Evolutionary conservation across 1,284 basidiomycete species (phyloP), one percentile per base, ranked within the genome.

Genomic region (Papiliotrema terrestris): DNA sequence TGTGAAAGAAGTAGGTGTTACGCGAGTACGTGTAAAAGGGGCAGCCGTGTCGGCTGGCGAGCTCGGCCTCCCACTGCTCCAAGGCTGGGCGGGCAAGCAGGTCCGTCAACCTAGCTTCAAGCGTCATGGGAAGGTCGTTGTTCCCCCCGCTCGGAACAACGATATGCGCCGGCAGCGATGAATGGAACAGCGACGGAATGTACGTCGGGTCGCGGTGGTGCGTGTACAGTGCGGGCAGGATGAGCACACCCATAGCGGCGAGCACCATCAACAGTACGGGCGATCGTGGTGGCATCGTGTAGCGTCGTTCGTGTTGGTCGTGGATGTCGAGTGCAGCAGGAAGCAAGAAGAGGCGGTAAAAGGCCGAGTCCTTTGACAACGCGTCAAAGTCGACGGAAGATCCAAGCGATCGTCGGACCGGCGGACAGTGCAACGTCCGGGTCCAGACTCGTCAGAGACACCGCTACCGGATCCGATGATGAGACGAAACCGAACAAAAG

Each of bases 1-100:
- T 72, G 63, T 72, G 74, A 48, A 75, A 75, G 45, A 53, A 53
- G 62, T 75, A 75, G 37, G 67, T 72, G 60, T 73, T 70, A 37
- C 74, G 58, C 38, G 67, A 58, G 45, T 65, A 76, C 1, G 73
- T 76, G 56, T 65, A 73, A 49, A 74, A 62, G 8, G 73, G 73
- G 52, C 73, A 74, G 13, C 47, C 59, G 54, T 72, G 69, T 48
- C 71, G 57, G 52, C 60, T 67, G 22, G 62, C 57, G 22, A 72
- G 60, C 58, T 74, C 73, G 17, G 67, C 63, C 56, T 76, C 72
- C 65, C 67, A 70, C 49, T 74, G 72, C n/a, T 64, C 63, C 22
- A 76, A 60, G 13, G 66, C 69, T 0, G 74, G 72, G 39, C 65
- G 57, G 17, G 61, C 48, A 23, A 72, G 60, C 46, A 73, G 59